Evolutionary conservation across 2,329 filamentous ascomycete species (phyloP), one percentile per base, ranked within the genome.

Genomic region (Ophiocordyceps camponoti-saundersi): DNA sequence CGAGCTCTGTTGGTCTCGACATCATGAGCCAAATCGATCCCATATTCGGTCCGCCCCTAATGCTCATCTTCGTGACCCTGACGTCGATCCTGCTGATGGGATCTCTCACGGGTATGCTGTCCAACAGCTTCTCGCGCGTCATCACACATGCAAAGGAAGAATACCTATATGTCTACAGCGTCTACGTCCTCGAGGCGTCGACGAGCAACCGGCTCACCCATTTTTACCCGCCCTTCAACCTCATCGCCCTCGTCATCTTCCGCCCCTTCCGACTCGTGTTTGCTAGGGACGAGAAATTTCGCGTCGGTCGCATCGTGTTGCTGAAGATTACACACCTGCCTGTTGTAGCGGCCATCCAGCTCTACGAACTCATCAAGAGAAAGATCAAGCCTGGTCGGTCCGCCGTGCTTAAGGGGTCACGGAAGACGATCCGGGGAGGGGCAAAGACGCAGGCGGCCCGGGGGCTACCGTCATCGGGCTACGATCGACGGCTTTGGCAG

Each of bases 41-140:
- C 20, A 62, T 76, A 49, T 78, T 77, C 48, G 72, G 76, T 16
- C 76, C 75, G 23, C 75, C 75, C 6, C 63, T 79, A 47, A 79
- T 79, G 74, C 70, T 87, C 51, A 70, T 87, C 44, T 90, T 90
- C 62, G 75, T 90, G 51, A 82, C 75, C 22, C 68, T 90, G 56
- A 86, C 82, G 42, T 84, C 84, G 48, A 85, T 90, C 54, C 69
- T 92, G 8, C 71, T 92, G 30, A 82, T 86, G 64, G 85, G 85
- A 45, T 85, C 81, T 20, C 66, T 89, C 52, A 88, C 85, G 36
- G 82, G 80, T 69, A 79, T 88, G 66, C 69, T 89, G 48, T 84
- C 79, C 56, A 87, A 86, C 65, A 85, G 78, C 58, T 80, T 88
- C 62, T 75, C 72, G 16, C 71, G 75, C 46, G 72, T 80, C 54